Conservation (phyloP, 2,329 filamentous ascomycete genomes). For the Ceratocystis alfenasii region DNA sequence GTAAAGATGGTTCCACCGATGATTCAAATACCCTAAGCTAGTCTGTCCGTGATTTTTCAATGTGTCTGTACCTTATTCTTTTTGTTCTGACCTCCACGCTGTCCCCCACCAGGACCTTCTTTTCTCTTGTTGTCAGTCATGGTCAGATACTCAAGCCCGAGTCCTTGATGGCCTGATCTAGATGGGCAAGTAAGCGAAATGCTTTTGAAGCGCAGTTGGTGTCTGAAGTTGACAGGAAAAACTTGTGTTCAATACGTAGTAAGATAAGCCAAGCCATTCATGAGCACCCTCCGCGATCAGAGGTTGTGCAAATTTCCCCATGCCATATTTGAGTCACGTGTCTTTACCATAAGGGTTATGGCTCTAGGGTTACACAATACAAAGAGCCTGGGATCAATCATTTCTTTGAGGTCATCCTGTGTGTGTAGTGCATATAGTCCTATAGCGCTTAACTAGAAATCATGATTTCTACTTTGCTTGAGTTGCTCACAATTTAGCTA, state of each 20-base stretch:
- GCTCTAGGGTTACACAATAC: not conserved
- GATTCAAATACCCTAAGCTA: not conserved
- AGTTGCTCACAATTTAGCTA: no score
- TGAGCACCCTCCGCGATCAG: no score
- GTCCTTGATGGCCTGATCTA: no score
- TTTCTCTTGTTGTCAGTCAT: conserved; percentile 21
- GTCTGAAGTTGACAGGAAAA: not conserved
- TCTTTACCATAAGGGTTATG: not conserved
- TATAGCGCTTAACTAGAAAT: no score
- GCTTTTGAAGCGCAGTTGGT: no score
- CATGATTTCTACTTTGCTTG: no score
- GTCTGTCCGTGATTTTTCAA: not conserved
- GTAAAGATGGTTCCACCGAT: not conserved
- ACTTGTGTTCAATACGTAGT: not conserved
- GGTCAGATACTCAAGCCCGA: not conserved
- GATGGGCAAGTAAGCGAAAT: no score
- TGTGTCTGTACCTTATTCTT: conserved; percentile 33
- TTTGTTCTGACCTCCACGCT: conserved; percentile 28
- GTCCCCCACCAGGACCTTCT: conserved; percentile 25
- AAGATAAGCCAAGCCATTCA: not conserved
- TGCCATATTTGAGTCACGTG: not conserved
- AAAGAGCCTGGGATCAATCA: no score
- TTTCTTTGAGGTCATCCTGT: no score
- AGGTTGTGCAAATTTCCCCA: conserved; percentile 8
- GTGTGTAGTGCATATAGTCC: no score